phyloP scores from a whole-genome alignment of 305 asterid species.

The Rubia tinctorum region DNA sequence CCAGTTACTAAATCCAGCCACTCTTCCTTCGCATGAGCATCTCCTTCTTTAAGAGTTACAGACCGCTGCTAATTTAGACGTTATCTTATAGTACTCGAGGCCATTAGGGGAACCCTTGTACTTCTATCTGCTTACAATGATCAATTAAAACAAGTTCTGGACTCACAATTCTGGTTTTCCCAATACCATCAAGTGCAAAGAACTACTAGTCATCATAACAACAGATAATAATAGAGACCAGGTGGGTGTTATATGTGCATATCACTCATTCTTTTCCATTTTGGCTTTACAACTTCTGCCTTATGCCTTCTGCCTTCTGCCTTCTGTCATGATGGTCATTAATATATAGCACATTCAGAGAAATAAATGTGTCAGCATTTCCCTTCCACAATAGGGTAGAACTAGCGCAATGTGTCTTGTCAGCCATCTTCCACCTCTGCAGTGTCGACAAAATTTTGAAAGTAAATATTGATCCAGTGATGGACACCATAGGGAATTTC shows the following conservation, averaged over 20 bases:
- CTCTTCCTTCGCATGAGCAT: no score
- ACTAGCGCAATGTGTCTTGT: not conserved
- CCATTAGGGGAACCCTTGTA: not conserved
- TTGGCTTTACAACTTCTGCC: not conserved
- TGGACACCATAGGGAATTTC: not conserved
- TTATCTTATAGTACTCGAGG: not conserved
- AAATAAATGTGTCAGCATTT: no score
- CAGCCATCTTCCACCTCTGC: slow-evolving; percentile 70
- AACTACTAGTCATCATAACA: not conserved
- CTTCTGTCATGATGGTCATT: no score
- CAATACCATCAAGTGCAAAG: not conserved
- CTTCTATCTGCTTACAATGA: not conserved
- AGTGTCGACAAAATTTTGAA: slow-evolving; percentile 7
- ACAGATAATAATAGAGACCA: not conserved
- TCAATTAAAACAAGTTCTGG: not conserved
- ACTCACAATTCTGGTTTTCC: not conserved
- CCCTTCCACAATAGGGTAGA: not conserved
- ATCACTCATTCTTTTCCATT: not conserved
- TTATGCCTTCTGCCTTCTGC: no score
- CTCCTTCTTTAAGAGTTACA: not conserved
- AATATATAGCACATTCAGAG: not conserved
- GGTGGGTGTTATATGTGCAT: not conserved
- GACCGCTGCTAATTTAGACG: not conserved
- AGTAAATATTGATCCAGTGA: not conserved
- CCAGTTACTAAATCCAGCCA: no score